Evolutionary conservation across 2,329 filamentous ascomycete species (phyloP).

Genomic region (Kalaharituber pfeilii): DNA sequence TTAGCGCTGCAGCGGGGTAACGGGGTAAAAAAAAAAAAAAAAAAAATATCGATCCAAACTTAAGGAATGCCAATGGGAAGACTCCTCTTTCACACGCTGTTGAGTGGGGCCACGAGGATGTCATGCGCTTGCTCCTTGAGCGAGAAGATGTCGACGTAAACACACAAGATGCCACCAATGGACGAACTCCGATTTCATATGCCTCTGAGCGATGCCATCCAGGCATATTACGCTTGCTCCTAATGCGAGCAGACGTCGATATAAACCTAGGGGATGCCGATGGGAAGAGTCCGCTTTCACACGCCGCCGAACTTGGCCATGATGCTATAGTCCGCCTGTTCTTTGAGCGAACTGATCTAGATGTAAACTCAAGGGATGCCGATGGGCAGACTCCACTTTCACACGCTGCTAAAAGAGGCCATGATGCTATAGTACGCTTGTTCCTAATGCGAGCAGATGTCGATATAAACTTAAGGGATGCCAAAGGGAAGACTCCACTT

Average conservation of each 20-base stretch:
- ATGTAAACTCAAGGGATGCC: slow-evolving; percentile 5
- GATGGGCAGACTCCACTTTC: slow-evolving; percentile 11
- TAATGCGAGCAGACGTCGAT: too few species aligned
- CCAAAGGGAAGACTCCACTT: background rate
- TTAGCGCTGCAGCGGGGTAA: too few species aligned
- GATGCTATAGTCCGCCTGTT: too few species aligned
- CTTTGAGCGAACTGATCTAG: background rate
- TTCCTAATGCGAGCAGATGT: slow-evolving; percentile 3
- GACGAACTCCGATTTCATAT: too few species aligned
- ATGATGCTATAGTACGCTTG: slow-evolving; percentile 3
- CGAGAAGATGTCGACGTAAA: background rate
- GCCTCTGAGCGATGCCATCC: too few species aligned
- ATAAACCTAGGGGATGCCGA: too few species aligned
- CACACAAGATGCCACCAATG: too few species aligned
- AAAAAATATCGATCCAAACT: too few species aligned
- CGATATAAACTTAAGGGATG: slow-evolving; percentile 3
- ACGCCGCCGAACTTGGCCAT: too few species aligned
- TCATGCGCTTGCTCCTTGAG: background rate
- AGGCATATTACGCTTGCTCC: too few species aligned
- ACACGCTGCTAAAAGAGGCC: slow-evolving; percentile 1
- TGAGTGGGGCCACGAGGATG: background rate
- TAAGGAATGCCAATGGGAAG: background rate
- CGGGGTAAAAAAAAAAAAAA: too few species aligned
- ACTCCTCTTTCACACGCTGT: background rate
- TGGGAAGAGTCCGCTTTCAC: too few species aligned